Evolutionary conservation across 352 stramenopile species (phyloP), one percentile per base, ranked within the genome.

Genomic region (Phytophthora pini): DNA sequence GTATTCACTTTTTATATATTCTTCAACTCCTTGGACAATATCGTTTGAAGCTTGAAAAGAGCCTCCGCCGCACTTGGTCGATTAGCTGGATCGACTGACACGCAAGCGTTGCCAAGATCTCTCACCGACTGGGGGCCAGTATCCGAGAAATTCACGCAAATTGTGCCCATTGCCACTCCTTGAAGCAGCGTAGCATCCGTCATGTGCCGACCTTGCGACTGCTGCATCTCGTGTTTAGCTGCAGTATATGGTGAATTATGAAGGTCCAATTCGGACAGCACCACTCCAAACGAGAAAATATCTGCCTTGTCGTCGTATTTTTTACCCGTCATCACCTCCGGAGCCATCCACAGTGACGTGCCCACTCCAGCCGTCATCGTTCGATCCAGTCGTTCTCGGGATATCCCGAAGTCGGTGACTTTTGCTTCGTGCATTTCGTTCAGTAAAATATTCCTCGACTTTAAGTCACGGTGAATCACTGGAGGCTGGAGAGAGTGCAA

Each of bases 301-400:
- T 55, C 48, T 1, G 48, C 48, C 32, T 44, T 55, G 11, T 44
- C 48, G 15, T 43, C 27, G 13, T 61, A 61, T 26, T 41, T 39
- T 9, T 61, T 40, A 10, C 53, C 53, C 1, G 13, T 52, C 40
- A 61, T 52, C 40, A 61, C 53, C 40, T 61, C 52, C 2, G 52
- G 52, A 34, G 52, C 52, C 13, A 51, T 48, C 52, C 17, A 46
- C 38, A 53, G n/a, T 1, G 29, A 53, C 12, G 46, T 41, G 0
- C 46, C 46, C 27, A 53, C 27, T 11, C 46, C 46, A 32, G 27
- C 40, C 2, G 40, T 60, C 53, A 60, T 52, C 1, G 53, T 60
- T 34, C 26, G 27, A 9, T 60, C 39, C n/a, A 60, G 11, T 20
- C 40, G 39, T 22, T 52, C 53, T 27, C 46, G 46, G 1, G 27